These are phyloP conservation scores for Capronia epimyces DNA, from an alignment of 2,329 filamentous ascomycete genomes.

Conservation along the genomic window DNA sequence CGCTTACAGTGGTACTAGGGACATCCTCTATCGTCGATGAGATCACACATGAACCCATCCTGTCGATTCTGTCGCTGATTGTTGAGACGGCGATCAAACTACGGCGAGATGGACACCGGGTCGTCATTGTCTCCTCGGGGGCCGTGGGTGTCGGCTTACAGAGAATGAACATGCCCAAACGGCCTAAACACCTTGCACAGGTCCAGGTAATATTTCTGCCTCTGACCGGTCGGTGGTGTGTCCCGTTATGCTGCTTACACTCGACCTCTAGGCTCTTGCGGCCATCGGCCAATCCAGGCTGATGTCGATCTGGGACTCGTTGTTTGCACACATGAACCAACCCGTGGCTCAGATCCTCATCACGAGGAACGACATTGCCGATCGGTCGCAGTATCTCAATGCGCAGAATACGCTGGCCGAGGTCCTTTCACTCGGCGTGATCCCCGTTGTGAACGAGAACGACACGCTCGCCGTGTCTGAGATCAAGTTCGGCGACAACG, in stretches of 20 bases:
- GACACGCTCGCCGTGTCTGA: slow-evolving; percentile 94
- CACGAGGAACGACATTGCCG: slow-evolving; percentile 92
- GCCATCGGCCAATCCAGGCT: slow-evolving; percentile 94
- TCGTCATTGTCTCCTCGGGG: slow-evolving; percentile 94
- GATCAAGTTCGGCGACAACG: slow-evolving; percentile 99
- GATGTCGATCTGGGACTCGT: slow-evolving; percentile 89
- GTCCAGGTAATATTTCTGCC: slow-evolving; percentile 59
- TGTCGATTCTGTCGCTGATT: slow-evolving; percentile 85
- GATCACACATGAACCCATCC: slow-evolving; percentile 82
- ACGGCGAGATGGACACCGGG: slow-evolving; percentile 82
- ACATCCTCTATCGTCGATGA: slow-evolving; percentile 99
- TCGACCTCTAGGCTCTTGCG: slow-evolving; percentile 65
- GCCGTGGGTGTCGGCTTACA: slow-evolving; percentile 91
- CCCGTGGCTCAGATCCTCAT: slow-evolving; percentile 91
- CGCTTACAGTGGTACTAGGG: slow-evolving; percentile 50
- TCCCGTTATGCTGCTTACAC: neutral
- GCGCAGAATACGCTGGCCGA: slow-evolving; percentile 92
- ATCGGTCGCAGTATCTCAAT: slow-evolving; percentile 91
- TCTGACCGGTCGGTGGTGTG: neutral
- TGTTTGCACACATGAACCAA: slow-evolving; percentile 82
- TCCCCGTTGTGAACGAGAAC: slow-evolving; percentile 98
- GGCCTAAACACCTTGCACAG: slow-evolving; percentile 84
- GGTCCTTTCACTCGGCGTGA: slow-evolving; percentile 87
- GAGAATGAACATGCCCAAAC: slow-evolving; percentile 79
- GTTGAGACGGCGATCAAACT: slow-evolving; percentile 89